These are phyloP conservation scores for Podaxis sp. DNA, from an alignment of 768 basidiomycete species.

Conservation along the genomic window DNA sequence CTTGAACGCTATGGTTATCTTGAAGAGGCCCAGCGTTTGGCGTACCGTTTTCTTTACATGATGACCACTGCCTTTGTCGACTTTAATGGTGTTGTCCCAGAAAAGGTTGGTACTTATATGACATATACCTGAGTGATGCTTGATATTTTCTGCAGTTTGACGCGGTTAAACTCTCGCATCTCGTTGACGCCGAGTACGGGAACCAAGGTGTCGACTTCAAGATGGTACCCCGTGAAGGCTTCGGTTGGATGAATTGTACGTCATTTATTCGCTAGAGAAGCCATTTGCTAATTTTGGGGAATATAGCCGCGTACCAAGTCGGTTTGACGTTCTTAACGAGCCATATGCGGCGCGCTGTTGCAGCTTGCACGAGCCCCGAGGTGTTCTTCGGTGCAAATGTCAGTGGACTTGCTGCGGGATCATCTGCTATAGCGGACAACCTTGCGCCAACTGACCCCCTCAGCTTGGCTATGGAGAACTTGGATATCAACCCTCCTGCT, in stretches of 20 bases:
- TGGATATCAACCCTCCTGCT: slow-evolving; percentile 32
- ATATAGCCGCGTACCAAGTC: slow-evolving; percentile 88
- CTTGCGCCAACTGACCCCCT: slow-evolving; percentile 53
- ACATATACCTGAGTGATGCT: slow-evolving; percentile 8
- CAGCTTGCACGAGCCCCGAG: slow-evolving; percentile 92
- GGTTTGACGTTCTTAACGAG: slow-evolving; percentile 92
- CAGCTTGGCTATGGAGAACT: slow-evolving; percentile 61
- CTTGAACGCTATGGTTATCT: slow-evolving; percentile 94
- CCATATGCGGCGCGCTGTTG: slow-evolving; percentile 94
- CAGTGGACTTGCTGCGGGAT: slow-evolving; percentile 28
- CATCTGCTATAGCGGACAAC: slow-evolving; percentile 36
- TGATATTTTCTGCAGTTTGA: slow-evolving; percentile 63
- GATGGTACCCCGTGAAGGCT: slow-evolving; percentile 95
- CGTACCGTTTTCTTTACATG: slow-evolving; percentile 99
- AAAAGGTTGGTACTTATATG: slow-evolving; percentile 63
- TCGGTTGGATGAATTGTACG: slow-evolving; percentile 97
- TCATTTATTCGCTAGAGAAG: not conserved
- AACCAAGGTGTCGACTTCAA: slow-evolving; percentile 98
- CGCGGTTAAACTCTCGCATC: slow-evolving; percentile 91
- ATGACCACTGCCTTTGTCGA: slow-evolving; percentile 95
- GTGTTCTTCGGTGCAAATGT: slow-evolving; percentile 71
- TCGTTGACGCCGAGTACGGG: slow-evolving; percentile 97
- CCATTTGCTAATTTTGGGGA: slow-evolving; percentile 10
- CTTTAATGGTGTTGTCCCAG: slow-evolving; percentile 97
- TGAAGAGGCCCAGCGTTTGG: slow-evolving; percentile 89